phyloP scores from a whole-genome alignment of 345 rosid species.

The Syzygium jambos region DNA sequence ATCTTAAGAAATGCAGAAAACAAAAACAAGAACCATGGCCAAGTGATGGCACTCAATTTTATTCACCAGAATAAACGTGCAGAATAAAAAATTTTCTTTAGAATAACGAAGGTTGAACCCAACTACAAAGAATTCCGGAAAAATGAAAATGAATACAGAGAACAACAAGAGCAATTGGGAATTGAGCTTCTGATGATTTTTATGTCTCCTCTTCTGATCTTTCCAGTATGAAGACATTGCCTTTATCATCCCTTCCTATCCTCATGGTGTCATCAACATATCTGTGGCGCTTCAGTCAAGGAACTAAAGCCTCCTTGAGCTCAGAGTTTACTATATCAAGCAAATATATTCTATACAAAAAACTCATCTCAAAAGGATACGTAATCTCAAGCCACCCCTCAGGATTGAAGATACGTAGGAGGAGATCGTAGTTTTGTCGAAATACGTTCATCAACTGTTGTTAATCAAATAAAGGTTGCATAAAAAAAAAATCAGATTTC shows the following conservation, averaged over 20 bases:
- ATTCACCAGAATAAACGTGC: not conserved
- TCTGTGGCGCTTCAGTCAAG: conserved; percentile 34
- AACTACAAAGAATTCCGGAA: not conserved
- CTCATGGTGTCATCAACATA: conserved; percentile 66
- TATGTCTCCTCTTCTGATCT: conserved; percentile 30
- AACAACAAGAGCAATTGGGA: not conserved
- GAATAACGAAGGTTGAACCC: not conserved
- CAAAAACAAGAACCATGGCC: not conserved
- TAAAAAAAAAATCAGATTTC: not conserved
- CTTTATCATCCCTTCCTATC: conserved; percentile 80
- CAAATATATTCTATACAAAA: not conserved
- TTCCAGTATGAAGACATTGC: conserved; percentile 63
- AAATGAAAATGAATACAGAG: not conserved
- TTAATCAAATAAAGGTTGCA: not conserved
- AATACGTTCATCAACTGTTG: conserved; percentile 69
- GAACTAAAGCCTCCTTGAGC: not conserved
- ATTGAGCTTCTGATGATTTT: not conserved
- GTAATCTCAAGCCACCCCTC: conserved; percentile 86
- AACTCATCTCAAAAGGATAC: conserved; percentile 42
- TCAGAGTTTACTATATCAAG: not conserved
- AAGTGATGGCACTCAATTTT: not conserved
- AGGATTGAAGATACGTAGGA: conserved; percentile 67
- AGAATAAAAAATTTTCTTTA: not conserved
- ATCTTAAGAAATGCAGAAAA: not conserved
- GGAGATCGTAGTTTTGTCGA: conserved; percentile 54